Conservation (phyloP, 202 grass and related monocot species). For the Miscanthus sacchariflorus region DNA sequence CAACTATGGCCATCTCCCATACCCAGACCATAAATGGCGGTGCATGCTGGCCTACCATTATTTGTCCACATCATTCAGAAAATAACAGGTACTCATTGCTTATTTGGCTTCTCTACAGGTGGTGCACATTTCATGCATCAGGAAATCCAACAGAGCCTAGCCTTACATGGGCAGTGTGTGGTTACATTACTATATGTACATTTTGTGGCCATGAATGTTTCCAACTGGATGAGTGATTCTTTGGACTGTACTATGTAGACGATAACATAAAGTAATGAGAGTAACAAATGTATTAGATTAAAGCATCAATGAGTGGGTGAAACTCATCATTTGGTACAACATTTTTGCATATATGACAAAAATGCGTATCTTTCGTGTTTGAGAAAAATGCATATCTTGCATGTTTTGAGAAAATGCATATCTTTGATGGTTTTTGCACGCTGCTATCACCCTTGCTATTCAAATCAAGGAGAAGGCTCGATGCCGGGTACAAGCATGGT, state of each 20-base stretch:
- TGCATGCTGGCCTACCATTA: constrained; percentile 1
- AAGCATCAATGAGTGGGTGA: not conserved
- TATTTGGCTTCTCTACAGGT: not conserved
- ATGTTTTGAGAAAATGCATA: not conserved
- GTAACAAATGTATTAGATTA: not conserved
- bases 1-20: not conserved
- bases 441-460: not conserved
- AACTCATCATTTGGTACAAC: not conserved
- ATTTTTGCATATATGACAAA: not conserved
- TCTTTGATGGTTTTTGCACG: not conserved
- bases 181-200: not conserved
- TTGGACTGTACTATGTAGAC: not conserved
- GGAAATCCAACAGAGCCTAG: not conserved
- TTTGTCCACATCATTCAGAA: constrained; percentile 21
- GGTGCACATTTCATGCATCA: not conserved
- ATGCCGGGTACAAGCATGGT: not conserved
- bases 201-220: constrained; percentile 20
- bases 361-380: not conserved
- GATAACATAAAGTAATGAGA: not conserved
- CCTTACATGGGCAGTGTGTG: not conserved
- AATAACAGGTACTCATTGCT: not conserved
- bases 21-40: not conserved
- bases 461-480: not conserved
- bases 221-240: not conserved
- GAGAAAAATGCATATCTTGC: not conserved